Conservation (phyloP, 441 rosid species). For the Daphne laureola region DNA sequence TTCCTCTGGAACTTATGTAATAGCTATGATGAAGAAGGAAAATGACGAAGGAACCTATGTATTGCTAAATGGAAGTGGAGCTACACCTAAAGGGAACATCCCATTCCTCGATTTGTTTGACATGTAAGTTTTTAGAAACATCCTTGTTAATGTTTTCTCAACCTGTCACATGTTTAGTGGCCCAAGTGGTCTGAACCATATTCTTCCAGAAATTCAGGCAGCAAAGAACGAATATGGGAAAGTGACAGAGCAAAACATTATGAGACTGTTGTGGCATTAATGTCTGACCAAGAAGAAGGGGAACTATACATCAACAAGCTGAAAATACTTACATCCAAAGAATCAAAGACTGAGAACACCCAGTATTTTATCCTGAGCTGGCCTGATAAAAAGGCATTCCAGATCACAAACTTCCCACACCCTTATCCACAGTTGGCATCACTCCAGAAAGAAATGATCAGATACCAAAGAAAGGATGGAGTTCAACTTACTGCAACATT, state of each 20-base stretch:
- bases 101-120: slow-evolving; percentile 97
- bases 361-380: slow-evolving; percentile 78
- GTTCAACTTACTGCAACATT: slow-evolving; percentile 94
- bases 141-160: slow-evolving; percentile 7
- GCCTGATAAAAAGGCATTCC: slow-evolving; percentile 75
- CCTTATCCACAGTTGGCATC: slow-evolving; percentile 93
- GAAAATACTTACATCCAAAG: slow-evolving; percentile 79
- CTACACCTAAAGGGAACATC: slow-evolving; percentile 92
- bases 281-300: slow-evolving; percentile 87
- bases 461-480: slow-evolving; percentile 92
- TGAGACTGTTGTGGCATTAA: slow-evolving; percentile 84
- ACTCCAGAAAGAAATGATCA: slow-evolving; percentile 94
- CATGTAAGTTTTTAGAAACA: slow-evolving; percentile 49
- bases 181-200: slow-evolving; percentile 21
- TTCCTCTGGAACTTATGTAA: slow-evolving; percentile 61
- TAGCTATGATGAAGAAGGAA: slow-evolving; percentile 77
- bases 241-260: slow-evolving; percentile 86
- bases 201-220: slow-evolving; percentile 71
- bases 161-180: slow-evolving; percentile 6
- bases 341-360: slow-evolving; percentile 90
- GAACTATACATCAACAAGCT: slow-evolving; percentile 59
- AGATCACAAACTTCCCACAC: slow-evolving; percentile 83
- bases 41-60: slow-evolving; percentile 49
- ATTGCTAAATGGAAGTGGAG: slow-evolving; percentile 88
- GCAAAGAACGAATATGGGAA: slow-evolving; percentile 95